These are phyloP conservation scores for Malus hybrid DNA, from an alignment of 331 rosid genomes.

Conservation along the genomic window DNA sequence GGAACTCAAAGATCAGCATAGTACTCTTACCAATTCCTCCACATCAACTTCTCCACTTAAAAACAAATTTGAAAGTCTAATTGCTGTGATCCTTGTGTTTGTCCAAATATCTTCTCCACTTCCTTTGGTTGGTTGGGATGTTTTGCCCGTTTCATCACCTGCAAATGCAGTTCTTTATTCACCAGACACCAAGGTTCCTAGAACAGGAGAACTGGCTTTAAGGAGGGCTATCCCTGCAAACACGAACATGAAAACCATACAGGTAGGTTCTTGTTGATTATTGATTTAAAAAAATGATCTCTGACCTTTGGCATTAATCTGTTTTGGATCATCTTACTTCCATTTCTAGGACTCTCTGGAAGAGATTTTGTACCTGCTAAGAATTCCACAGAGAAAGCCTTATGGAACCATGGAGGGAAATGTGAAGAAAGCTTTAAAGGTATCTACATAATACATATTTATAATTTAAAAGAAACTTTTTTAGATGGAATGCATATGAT, in stretches of 20 bases:
- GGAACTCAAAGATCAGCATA: conserved; percentile 26
- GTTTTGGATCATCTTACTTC: conserved; percentile 6
- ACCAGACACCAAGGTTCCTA: conserved; percentile 58
- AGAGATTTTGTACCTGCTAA: conserved; percentile 72
- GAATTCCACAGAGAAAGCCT: conserved; percentile 93
- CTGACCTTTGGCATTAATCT: conserved; percentile 4
- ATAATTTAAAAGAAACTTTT: not conserved
- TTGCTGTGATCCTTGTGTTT: conserved; percentile 33
- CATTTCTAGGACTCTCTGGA: conserved; percentile 67
- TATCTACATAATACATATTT: conserved; percentile 1
- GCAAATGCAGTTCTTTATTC: conserved; percentile 52
- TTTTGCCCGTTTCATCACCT: conserved; percentile 24
- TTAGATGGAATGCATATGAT: not conserved
- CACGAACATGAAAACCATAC: conserved; percentile 75
- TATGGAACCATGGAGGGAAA: conserved; percentile 95
- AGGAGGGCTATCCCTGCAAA: conserved; percentile 91
- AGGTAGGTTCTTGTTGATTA: conserved; percentile 37
- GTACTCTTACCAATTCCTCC: conserved; percentile 15
- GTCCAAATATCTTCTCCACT: conserved; percentile 42
- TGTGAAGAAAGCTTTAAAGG: conserved; percentile 92
- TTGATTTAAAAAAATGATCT: not conserved
- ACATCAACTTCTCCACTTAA: conserved; percentile 18
- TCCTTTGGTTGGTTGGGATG: conserved; percentile 29
- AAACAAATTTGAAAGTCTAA: conserved; percentile 44
- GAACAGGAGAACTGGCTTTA: conserved; percentile 81